Base-by-base conservation (phyloP, 495 filamentous ascomycete genomes). In the Hypoxylon perforatum region DNA sequence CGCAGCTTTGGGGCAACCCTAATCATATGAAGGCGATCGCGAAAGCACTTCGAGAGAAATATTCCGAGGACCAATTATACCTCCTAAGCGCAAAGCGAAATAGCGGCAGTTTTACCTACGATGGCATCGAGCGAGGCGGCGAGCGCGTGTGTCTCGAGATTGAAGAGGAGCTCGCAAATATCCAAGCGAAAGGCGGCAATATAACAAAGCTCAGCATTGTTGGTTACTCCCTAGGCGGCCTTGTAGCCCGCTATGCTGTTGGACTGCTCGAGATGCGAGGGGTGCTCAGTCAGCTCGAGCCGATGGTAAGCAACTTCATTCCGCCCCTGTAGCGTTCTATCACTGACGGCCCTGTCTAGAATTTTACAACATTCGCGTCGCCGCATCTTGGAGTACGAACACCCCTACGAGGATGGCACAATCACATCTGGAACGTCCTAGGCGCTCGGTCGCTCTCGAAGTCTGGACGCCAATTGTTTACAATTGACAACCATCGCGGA, bases 281-380 rank as follows among this genome's bases (percentile, higher is more conserved):
- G 10, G 87, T 88, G 65, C 87, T 98, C 45, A 88, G 95, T 33
- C 84, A 85, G 55, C 77, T 97, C 15, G 81, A 92, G 71, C 93
- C 95, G 15, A 84, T 96, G 75, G 87, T 90, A 81, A 39, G 85
- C 63, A 42, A 9, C 5, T 57, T 17, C 10, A 15, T 47, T 44
- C 9, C 25, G 17, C 28, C 10, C 19, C 12, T 4, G 0, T 19
- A 7, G 28, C 41, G 10, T 17, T 25, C 9, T 2, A 18, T 25
- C 14, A 17, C 73, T 75, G 38, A 78, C 65, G 5, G 11, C 41
- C n/a, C 9, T 25, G 1, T 11, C 17, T 57, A 89, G 86, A 97
- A 97, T 78, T 97, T 97, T 73, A 92, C 91, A 2, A 96, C 93
- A 1, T 97, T 98, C 76, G 94, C 91, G 21, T 88, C 89, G 14